These are phyloP conservation scores for Claviceps sorghi DNA, from an alignment of 2,329 filamentous ascomycete species.

Conservation along the genomic window DNA sequence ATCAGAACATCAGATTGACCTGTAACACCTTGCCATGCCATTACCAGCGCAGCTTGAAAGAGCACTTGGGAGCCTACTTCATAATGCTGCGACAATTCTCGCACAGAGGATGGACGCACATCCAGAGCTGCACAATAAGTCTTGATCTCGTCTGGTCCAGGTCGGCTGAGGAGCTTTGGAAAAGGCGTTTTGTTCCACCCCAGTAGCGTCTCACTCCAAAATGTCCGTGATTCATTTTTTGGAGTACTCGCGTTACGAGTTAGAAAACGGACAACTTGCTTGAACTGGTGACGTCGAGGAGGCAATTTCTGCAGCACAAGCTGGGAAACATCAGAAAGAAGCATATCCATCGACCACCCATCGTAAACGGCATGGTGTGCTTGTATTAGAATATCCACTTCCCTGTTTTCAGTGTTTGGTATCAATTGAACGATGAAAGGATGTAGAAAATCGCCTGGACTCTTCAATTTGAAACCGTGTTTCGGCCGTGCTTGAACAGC, in stretches of 20 bases:
- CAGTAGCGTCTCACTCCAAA: constrained; percentile 55
- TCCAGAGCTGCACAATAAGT: constrained; percentile 5
- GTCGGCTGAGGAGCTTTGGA: constrained; percentile 31
- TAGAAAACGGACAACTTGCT: constrained; percentile 40
- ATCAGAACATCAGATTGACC: constrained; percentile 54
- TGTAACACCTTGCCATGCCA: constrained; percentile 50
- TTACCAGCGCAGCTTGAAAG: constrained; percentile 58
- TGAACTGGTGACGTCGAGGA: constrained; percentile 41
- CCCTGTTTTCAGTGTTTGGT: constrained; percentile 7
- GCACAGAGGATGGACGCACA: constrained; percentile 10
- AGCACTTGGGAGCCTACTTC: constrained; percentile 52
- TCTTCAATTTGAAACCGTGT: constrained; percentile 25
- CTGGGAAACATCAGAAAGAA: constrained; percentile 50
- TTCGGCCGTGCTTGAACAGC: constrained; percentile 19
- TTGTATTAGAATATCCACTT: constrained; percentile 30
- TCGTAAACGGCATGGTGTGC: constrained; percentile 81
- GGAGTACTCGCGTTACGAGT: constrained; percentile 10
- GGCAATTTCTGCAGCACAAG: constrained; percentile 23
- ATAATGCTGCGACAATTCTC: constrained; percentile 21
- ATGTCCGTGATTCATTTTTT: constrained; percentile 35
- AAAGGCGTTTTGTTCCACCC: constrained; percentile 39
- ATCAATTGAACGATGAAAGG: constrained; percentile 50
- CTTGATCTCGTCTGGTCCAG: constrained; percentile 5
- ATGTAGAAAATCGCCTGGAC: constrained; percentile 26
- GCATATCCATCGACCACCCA: constrained; percentile 77